A percentile compares a stretch with the other conserved stretches of the same genome.
Evolutionary conservation across 306 rosid species (phyloP).

Genomic region (Delonix regia): DNA sequence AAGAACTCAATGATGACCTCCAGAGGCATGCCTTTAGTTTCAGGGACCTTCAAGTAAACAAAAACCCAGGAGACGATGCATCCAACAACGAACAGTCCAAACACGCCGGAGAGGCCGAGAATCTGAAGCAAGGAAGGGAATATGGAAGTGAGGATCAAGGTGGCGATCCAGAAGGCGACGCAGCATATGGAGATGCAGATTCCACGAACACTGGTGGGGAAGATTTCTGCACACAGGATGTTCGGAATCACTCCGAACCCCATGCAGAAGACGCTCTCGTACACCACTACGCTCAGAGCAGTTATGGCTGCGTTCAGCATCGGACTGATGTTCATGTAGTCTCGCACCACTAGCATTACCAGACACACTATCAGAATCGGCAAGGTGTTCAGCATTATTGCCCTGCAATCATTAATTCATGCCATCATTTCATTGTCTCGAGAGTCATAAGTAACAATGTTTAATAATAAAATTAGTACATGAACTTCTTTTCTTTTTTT

Average conservation of each 20-base stretch:
- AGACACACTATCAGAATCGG: slow-evolving; percentile 58
- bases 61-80: slow-evolving; percentile 62
- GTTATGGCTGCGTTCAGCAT: slow-evolving; percentile 50
- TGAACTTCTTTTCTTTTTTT: too few relatives aligned
- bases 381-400: slow-evolving; percentile 53
- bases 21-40: slow-evolving; percentile 79
- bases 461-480: too few relatives aligned
- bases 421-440: not conserved
- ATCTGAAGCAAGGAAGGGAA: slow-evolving; percentile 58
- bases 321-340: slow-evolving; percentile 41
- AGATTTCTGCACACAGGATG: slow-evolving; percentile 66
- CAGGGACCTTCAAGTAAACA: slow-evolving; percentile 70
- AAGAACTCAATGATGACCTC: slow-evolving; percentile 78
- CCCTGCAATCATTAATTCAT: not conserved
- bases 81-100: slow-evolving; percentile 51
- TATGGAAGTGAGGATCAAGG: slow-evolving; percentile 54
- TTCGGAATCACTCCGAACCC: slow-evolving; percentile 68
- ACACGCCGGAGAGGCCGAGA: slow-evolving; percentile 60
- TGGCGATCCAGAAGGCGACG: slow-evolving; percentile 55
- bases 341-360: slow-evolving; percentile 41
- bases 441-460: too few relatives aligned
- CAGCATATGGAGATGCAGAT: slow-evolving; percentile 67
- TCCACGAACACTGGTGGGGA: slow-evolving; percentile 71
- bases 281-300: slow-evolving; percentile 50
- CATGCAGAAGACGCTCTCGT: slow-evolving; percentile 66